Percentiles rank a stretch among this genome's conserved stretches.
phyloP scores from a whole-genome alignment of 805 yeast genomes.

The Candida alai region DNA sequence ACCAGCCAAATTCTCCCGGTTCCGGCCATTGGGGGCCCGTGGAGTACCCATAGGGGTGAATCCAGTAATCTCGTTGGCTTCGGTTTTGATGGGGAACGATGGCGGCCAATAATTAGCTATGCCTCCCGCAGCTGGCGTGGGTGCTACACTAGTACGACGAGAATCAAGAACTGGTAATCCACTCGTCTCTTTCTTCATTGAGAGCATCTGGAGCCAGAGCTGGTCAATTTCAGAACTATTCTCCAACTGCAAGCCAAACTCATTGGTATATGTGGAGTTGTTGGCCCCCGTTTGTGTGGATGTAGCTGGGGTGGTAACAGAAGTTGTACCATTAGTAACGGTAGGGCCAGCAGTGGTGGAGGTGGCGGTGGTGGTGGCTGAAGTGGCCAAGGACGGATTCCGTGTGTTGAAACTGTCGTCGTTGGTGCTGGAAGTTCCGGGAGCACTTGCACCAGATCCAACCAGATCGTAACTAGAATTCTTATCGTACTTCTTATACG shows the following conservation, averaged over 20 bases:
- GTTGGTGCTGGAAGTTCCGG: conserved; percentile 8
- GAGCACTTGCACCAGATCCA: too few species aligned
- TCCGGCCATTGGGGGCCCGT: too few species aligned
- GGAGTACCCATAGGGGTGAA: too few species aligned
- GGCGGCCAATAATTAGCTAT: not conserved
- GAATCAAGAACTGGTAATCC: conserved; percentile 2
- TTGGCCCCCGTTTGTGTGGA: too few species aligned
- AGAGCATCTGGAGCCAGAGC: conserved; percentile 33
- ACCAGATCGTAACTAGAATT: too few species aligned
- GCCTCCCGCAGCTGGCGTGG: conserved; percentile 1
- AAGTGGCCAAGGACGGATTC: too few species aligned
- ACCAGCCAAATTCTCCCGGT: too few species aligned
- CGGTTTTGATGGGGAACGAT: too few species aligned
- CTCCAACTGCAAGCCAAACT: conserved; percentile 16
- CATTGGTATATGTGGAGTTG: conserved; percentile 6
- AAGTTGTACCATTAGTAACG: conserved; percentile 2
- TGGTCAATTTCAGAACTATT: conserved; percentile 29
- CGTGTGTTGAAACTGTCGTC: too few species aligned
- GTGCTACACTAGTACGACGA: conserved; percentile 1
- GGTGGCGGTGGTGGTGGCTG: conserved; percentile 1
- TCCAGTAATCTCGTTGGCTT: too few species aligned
- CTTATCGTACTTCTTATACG: conserved; percentile 2
- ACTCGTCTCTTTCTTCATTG: conserved; percentile 20
- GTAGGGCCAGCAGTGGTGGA: not conserved
- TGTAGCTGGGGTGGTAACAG: conserved; percentile 10